Evolutionary conservation across 345 rosid genomes (phyloP), one percentile per base, ranked within the genome.

Genomic region (Raphanus raphanistrum): DNA sequence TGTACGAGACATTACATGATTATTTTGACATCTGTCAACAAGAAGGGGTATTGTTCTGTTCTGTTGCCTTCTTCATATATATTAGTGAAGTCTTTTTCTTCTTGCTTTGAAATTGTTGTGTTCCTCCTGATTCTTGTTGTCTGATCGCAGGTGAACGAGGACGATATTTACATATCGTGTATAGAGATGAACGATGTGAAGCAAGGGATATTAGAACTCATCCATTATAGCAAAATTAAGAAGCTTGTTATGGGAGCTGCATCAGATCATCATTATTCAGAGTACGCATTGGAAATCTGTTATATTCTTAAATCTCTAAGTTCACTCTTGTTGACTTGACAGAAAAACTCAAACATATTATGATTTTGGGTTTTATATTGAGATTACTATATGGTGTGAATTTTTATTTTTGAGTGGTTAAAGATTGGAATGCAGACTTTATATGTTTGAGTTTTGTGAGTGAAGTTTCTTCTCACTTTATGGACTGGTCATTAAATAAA

Each of bases 241-340:
- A 87, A 86, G 82, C 92, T 83, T 36, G 89, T 88, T 54, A 87
- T 89, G 90, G 97, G 94, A 81, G 97, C 92, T 50, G 94, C 94
- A 74, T 88, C 97, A 43, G 83, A 87, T 72, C 76, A 82, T 58
- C 85, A 73, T 79, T 84, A 81, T 75, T 68, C 86, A 29, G 81
- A 77, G 93, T 92, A 85, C 2, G n/a, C 32, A 62, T 38, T 35
- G 26, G 16, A 29, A 11, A 29, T 55, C 21, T 69, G 6, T 6
- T 12, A 27, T 36, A 72, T 25, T 33, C 29, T 3, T 29, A 35
- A 66, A 27, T 68, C 50, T 73, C 65, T 52, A 38, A 8, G 29
- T 27, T 62, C 70, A n/a, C 32, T 71, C 33, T 45, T 75, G 27
- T 45, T 31, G 45, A 31, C 72, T 80, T 6, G 13, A n/a, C 64